phyloP scores from a whole-genome alignment of 345 rosid genomes.

The Aegle marmelos region DNA sequence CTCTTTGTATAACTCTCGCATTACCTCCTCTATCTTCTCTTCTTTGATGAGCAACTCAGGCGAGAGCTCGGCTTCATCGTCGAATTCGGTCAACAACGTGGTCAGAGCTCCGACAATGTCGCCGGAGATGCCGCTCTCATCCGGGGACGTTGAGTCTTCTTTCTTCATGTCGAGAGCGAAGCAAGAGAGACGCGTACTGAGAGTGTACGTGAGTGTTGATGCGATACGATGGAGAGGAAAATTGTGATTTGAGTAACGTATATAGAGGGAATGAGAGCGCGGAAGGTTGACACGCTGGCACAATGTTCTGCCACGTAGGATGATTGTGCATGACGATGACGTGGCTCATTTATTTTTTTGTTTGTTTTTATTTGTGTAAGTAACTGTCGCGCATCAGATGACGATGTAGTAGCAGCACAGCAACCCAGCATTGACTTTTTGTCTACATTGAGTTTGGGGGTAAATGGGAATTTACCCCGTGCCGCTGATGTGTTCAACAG shows the following conservation, averaged over 20 bases:
- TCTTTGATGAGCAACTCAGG: slow-evolving; percentile 30
- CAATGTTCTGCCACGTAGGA: slow-evolving; percentile 20
- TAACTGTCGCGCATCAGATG: neutral
- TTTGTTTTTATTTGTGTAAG: neutral
- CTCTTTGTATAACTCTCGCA: slow-evolving; percentile 47
- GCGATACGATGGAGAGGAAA: neutral
- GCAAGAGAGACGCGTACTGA: neutral
- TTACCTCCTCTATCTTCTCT: slow-evolving; percentile 41
- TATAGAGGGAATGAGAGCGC: neutral
- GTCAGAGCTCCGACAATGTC: slow-evolving; percentile 2
- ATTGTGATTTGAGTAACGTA: neutral
- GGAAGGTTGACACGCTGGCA: slow-evolving; percentile 18
- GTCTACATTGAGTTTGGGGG: neutral
- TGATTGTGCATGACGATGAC: slow-evolving; percentile 3
- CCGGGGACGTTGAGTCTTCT: slow-evolving; percentile 10
- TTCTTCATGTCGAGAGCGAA: neutral
- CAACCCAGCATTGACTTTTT: neutral
- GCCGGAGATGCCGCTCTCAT: neutral
- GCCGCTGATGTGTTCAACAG: neutral
- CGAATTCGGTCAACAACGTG: slow-evolving; percentile 24
- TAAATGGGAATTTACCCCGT: neutral
- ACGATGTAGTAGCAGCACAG: neutral
- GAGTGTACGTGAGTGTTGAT: neutral
- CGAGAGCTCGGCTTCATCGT: slow-evolving; percentile 26
- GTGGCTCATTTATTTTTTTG: slow-evolving; percentile 16